Conservation (phyloP, 768 basidiomycete species). For the Obba rivulosa region DNA sequence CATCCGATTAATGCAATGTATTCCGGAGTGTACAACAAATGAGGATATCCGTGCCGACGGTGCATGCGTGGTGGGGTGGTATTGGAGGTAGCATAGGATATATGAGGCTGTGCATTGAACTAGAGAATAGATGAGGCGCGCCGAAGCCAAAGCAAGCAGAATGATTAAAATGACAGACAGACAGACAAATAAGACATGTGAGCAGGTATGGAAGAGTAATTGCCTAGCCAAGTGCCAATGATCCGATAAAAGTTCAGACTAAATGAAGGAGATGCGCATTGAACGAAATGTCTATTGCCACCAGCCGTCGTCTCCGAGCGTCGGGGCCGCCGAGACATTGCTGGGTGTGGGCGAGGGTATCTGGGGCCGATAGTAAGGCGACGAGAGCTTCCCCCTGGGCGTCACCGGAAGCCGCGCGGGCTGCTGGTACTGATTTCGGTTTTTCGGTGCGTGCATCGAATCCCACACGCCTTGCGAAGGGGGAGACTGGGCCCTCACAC, state of each 20-base stretch:
- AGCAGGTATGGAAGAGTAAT: neutral
- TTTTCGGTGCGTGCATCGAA: constrained; percentile 54
- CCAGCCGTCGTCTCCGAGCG: constrained; percentile 74
- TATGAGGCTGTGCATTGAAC: neutral
- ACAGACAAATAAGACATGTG: neutral
- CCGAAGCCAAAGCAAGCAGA: constrained; percentile 2
- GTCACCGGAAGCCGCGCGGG: constrained; percentile 37
- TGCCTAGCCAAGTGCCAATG: neutral
- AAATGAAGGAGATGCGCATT: neutral
- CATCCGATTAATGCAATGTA: constrained; percentile 18
- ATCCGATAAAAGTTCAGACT: neutral
- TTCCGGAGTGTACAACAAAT: constrained; percentile 14
- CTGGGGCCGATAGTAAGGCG: constrained; percentile 27
- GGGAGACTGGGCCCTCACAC: too few species aligned
- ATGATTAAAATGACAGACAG: neutral
- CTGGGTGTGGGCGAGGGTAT: constrained; percentile 73
- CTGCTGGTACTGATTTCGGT: too few species aligned
- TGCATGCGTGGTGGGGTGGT: neutral
- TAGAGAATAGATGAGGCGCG: constrained; percentile 7
- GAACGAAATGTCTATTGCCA: constrained; percentile 41
- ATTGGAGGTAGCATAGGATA: constrained; percentile 1
- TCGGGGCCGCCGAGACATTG: constrained; percentile 65
- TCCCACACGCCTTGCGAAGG: constrained; percentile 46
- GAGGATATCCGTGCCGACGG: constrained; percentile 2
- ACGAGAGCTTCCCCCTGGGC: constrained; percentile 22